These are phyloP conservation scores for Phytophthora uliginosa DNA, from an alignment of 352 stramenopile genomes.

Conservation along the genomic window DNA sequence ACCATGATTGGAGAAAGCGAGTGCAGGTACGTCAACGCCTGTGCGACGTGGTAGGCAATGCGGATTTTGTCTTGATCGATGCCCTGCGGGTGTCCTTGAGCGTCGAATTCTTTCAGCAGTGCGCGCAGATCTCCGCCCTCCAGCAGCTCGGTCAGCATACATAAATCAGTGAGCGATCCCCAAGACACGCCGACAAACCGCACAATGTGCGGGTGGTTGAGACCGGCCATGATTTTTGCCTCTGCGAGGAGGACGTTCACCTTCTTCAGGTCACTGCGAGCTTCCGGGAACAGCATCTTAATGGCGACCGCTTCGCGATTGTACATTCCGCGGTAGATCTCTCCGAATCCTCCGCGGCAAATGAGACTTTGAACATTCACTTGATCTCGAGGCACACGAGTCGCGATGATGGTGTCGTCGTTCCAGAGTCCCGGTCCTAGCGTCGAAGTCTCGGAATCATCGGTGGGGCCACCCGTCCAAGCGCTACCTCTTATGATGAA, in stretches of 20 bases:
- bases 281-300: conserved; percentile 44
- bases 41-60: conserved; percentile 41
- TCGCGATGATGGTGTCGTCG: conserved; percentile 12
- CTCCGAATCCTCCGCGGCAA: conserved; percentile 39
- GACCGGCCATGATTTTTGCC: conserved; percentile 48
- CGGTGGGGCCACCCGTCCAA: conserved; percentile 6
- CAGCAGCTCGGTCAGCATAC: conserved; percentile 54
- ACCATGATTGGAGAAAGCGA: conserved; percentile 38
- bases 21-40: conserved; percentile 36
- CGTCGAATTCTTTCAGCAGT: conserved; percentile 31
- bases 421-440: conserved; percentile 15
- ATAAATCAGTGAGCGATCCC: conserved; percentile 41
- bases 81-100: conserved; percentile 10
- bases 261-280: conserved; percentile 36
- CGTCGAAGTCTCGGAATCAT: conserved; percentile 4
- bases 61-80: conserved; percentile 36
- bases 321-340: conserved; percentile 56
- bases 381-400: conserved; percentile 18
- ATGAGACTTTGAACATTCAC: conserved; percentile 8
- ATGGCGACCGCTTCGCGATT: conserved; percentile 48
- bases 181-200: conserved; percentile 57
- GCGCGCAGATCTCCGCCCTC: conserved; percentile 38
- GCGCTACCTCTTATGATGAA: conserved; percentile 13
- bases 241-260: conserved; percentile 52
- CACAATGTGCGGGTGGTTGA: conserved; percentile 62